phyloP scores from a whole-genome alignment of 495 filamentous ascomycete species.

The Daldinia concentrica region DNA sequence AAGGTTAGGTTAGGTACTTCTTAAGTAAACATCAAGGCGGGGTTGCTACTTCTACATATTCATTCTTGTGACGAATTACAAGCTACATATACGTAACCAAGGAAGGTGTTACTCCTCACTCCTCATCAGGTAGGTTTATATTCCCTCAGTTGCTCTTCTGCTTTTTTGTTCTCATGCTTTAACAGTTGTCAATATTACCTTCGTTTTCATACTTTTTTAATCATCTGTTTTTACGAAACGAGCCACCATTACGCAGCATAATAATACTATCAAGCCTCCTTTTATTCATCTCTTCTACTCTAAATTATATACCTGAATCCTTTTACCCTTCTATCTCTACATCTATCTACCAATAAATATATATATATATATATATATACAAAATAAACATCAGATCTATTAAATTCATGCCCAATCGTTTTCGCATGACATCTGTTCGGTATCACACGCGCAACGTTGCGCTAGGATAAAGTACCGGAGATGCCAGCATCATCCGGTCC shows the following conservation, averaged over 20 bases:
- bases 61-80: background rate
- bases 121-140: too few relatives aligned
- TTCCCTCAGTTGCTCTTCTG: background rate
- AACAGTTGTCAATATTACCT: background rate
- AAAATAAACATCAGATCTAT: conserved; percentile 20
- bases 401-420: conserved; percentile 9
- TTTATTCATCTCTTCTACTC: conserved; percentile 16
- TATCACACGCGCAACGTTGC: conserved; percentile 15
- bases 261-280: background rate
- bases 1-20: background rate
- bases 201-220: background rate
- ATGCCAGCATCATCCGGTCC: conserved; percentile 16
- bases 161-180: background rate
- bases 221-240: background rate
- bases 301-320: conserved; percentile 11
- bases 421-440: background rate
- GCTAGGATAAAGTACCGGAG: conserved; percentile 11
- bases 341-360: conserved; percentile 15
- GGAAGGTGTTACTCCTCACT: background rate
- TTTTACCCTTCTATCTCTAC: conserved; percentile 7
- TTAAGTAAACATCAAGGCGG: conserved; percentile 1
- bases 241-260: background rate
- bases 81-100: background rate
- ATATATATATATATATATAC: conserved; percentile 8
- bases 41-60: background rate